A percentile compares a stretch with the other conserved stretches of the same genome.
Conservation (phyloP, 805 yeast genomes). For the Cyberlindnera meyerae region DNA sequence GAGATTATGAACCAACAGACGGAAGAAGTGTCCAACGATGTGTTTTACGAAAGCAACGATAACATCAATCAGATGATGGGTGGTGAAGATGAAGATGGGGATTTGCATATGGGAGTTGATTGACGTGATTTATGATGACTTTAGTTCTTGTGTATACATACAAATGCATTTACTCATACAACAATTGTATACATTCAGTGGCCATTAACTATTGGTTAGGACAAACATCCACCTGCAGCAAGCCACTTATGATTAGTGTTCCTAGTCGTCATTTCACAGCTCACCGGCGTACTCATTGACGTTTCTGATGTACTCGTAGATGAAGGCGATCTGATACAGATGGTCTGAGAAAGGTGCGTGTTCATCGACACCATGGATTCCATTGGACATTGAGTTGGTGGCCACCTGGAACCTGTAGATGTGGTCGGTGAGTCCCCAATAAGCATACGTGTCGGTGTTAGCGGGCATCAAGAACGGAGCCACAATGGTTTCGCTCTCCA, state of each 20-base stretch:
- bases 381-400: conserved; percentile 4
- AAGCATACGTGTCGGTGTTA: conserved; percentile 16
- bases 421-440: conserved; percentile 17
- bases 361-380: conserved; percentile 19
- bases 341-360: conserved; percentile 15
- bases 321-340: conserved; percentile 14
- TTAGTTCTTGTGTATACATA: too few relatives aligned
- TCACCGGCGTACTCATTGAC: conserved; percentile 10
- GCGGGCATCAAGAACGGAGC: conserved; percentile 14
- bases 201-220: too few relatives aligned
- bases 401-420: conserved; percentile 17
- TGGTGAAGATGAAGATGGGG: conserved; percentile 9
- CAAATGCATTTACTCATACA: too few relatives aligned
- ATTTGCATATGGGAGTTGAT: conserved; percentile 9
- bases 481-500: conserved; percentile 8
- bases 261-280: not conserved
- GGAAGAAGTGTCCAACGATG: conserved; percentile 6
- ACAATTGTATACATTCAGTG: too few relatives aligned
- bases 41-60: conserved; percentile 6
- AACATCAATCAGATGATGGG: not conserved
- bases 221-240: too few relatives aligned
- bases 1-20: conserved; percentile 22
- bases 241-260: not conserved
- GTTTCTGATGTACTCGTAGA: conserved; percentile 16
- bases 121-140: too few relatives aligned